Conservation (phyloP, 139 green algal genomes). For the Chlorella vulgaris region DNA sequence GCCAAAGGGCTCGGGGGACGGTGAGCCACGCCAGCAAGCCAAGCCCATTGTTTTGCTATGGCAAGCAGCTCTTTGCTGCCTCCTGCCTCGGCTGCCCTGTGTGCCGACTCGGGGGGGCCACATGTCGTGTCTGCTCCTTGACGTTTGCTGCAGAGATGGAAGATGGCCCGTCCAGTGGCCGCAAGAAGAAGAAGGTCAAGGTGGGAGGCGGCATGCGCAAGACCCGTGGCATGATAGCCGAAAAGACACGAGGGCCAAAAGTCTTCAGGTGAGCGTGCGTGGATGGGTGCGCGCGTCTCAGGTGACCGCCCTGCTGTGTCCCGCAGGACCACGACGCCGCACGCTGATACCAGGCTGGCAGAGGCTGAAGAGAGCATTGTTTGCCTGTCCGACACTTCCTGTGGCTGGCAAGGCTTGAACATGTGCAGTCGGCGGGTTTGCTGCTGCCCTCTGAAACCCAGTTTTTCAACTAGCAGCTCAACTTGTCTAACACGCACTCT, state of each 20-base stretch:
- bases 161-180: neutral
- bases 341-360: too few species aligned
- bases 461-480: too few species aligned
- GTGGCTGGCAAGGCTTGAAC: too few species aligned
- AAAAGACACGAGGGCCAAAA: constrained; percentile 48
- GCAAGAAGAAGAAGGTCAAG: constrained; percentile 57
- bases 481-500: too few species aligned
- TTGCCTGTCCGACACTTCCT: too few species aligned
- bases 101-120: neutral
- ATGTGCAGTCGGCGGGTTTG: too few species aligned
- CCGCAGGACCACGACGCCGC: too few species aligned
- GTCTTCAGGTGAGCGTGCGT: constrained; percentile 52
- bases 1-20: constrained; percentile 49
- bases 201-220: constrained; percentile 48
- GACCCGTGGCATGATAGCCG: constrained; percentile 58
- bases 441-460: too few species aligned
- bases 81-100: neutral
- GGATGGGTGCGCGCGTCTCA: neutral
- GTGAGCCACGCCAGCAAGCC: neutral
- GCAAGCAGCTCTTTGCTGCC: neutral
- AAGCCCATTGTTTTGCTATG: too few species aligned
- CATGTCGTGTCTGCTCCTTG: neutral
- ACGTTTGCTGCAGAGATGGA: neutral
- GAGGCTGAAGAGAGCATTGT: too few species aligned
- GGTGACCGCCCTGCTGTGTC: too few species aligned